Conservation (phyloP, 164 flowering plant species). For the Chimonanthus salicifolius region DNA sequence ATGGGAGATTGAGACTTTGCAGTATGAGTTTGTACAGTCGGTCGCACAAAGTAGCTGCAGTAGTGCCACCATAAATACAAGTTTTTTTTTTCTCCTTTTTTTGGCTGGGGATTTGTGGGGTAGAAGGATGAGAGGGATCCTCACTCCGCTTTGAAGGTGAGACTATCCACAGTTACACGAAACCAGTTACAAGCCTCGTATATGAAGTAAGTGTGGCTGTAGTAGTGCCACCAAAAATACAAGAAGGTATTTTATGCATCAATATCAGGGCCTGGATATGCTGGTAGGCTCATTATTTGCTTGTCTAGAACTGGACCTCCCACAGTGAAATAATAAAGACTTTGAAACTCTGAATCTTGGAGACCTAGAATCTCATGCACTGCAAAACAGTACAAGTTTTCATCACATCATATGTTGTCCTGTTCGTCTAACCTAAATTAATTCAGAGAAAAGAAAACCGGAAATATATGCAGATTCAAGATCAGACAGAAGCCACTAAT, state of each 20-base stretch:
- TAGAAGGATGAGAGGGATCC: too few relatives aligned
- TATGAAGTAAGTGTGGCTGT: neutral
- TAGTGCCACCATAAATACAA: too few relatives aligned
- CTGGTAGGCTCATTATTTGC: conserved; percentile 93
- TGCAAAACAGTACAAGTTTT: conserved; percentile 23
- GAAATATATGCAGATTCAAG: too few relatives aligned
- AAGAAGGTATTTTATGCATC: conserved; percentile 36
- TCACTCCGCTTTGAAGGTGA: too few relatives aligned
- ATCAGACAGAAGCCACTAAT: too few relatives aligned
- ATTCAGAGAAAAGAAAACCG: too few relatives aligned
- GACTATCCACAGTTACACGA: too few relatives aligned
- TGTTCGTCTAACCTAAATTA: too few relatives aligned
- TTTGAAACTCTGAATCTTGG: conserved; percentile 63
- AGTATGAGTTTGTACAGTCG: neutral
- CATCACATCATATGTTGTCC: neutral
- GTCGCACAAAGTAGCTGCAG: neutral
- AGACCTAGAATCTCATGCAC: conserved; percentile 83
- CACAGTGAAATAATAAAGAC: conserved; percentile 90
- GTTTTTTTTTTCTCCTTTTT: too few relatives aligned
- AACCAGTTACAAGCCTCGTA: too few relatives aligned
- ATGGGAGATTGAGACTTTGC: neutral
- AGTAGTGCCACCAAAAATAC: neutral
- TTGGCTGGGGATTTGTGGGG: too few relatives aligned
- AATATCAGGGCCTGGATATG: conserved; percentile 85
- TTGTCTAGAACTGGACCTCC: conserved; percentile 81